phyloP scores from a whole-genome alignment of 768 basidiomycete genomes.

The Leccinum sublutescens region DNA sequence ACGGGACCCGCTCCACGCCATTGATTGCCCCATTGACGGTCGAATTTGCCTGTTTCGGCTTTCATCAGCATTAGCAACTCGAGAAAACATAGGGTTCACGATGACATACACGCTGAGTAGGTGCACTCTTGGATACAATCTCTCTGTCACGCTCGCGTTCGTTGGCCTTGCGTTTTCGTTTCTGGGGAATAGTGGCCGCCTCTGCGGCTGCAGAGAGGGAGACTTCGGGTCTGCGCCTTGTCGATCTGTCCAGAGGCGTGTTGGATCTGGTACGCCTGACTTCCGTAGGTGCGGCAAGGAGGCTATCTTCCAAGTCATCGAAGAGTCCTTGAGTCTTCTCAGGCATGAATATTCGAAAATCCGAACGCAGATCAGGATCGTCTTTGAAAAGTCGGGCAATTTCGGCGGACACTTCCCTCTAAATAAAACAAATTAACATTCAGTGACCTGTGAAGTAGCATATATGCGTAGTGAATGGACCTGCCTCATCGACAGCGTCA shows the following conservation, averaged over 20 bases:
- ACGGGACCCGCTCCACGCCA: constrained; percentile 22
- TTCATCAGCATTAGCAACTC: constrained; percentile 9
- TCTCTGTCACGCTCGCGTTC: constrained; percentile 42
- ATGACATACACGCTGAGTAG: constrained; percentile 27
- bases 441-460: not conserved
- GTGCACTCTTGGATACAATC: constrained; percentile 21
- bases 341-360: constrained; percentile 76
- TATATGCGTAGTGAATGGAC: constrained; percentile 16
- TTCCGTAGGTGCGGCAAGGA: constrained; percentile 27
- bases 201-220: constrained; percentile 40
- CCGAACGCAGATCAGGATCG: constrained; percentile 68
- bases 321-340: constrained; percentile 51
- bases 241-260: constrained; percentile 36
- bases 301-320: constrained; percentile 41
- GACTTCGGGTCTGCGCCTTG: constrained; percentile 46
- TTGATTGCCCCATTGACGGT: constrained; percentile 18
- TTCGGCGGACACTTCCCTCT: constrained; percentile 65
- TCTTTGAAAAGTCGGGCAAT: constrained; percentile 73
- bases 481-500: constrained; percentile 60
- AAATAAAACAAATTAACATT: not conserved
- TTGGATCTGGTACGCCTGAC: constrained; percentile 36
- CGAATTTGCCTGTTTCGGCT: constrained; percentile 24
- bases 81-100: not conserved
- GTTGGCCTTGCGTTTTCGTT: constrained; percentile 63
- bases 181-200: constrained; percentile 51